phyloP scores from a whole-genome alignment of 345 rosid genomes.

The Anacardium occidentale region DNA sequence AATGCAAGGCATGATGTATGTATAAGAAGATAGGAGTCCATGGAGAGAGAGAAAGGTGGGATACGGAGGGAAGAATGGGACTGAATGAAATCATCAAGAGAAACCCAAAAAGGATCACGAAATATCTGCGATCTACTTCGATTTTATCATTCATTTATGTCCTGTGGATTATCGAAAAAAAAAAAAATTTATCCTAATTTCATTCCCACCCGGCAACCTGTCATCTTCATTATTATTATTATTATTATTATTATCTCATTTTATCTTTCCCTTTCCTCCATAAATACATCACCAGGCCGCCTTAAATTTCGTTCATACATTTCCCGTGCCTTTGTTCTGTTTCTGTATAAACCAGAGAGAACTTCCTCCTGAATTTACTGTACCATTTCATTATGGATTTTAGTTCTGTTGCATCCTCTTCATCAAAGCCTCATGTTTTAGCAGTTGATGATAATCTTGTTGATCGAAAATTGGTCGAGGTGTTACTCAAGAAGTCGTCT shows the following conservation, averaged over 20 bases:
- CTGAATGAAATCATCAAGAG: constrained; percentile 40
- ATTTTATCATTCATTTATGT: constrained; percentile 21
- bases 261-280: too few species aligned
- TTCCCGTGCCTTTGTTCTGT: constrained; percentile 34
- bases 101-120: constrained; percentile 58
- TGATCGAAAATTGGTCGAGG: constrained; percentile 69
- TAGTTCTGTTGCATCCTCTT: constrained; percentile 13
- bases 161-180: constrained; percentile 10
- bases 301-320: constrained; percentile 27
- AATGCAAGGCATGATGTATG: not conserved
- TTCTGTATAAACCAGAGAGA: too few species aligned
- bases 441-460: constrained; percentile 83
- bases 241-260: too few species aligned
- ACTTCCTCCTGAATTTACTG: too few species aligned
- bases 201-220: constrained; percentile 11
- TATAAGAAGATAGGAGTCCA: not conserved
- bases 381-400: constrained; percentile 8
- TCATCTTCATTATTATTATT: not conserved
- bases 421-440: constrained; percentile 60
- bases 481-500: constrained; percentile 59
- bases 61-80: constrained; percentile 8
- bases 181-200: too few species aligned
- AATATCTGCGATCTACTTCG: constrained; percentile 58
- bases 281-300: too few species aligned
- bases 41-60: not conserved